Conservation (phyloP, 2,329 filamentous ascomycete genomes). For the Colletotrichum sp. region DNA sequence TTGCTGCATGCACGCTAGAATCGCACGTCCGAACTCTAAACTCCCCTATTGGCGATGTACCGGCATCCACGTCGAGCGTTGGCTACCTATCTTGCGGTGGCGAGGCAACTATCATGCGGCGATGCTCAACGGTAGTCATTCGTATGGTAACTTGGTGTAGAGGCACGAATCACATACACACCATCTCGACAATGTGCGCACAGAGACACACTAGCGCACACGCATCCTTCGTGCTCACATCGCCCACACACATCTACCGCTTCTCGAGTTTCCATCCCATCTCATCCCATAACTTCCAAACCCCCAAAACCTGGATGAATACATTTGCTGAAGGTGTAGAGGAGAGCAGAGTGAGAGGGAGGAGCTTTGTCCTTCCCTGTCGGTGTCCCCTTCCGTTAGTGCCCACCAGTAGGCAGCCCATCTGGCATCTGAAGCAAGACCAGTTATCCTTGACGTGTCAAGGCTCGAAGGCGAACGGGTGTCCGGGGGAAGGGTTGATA, state of each 20-base stretch:
- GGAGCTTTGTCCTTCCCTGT: neutral
- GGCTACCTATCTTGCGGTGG: neutral
- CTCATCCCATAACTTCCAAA: neutral
- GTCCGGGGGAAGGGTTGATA: slow-evolving; percentile 1
- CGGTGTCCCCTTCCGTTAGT: neutral
- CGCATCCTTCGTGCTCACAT: neutral
- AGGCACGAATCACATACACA: neutral
- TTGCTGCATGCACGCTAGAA: neutral
- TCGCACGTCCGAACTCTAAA: neutral
- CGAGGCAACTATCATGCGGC: neutral
- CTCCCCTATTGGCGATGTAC: neutral
- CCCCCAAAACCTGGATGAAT: neutral
- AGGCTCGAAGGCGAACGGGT: slow-evolving; percentile 1
- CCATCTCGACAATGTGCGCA: neutral
- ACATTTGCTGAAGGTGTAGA: neutral
- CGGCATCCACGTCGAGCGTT: neutral
- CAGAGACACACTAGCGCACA: neutral
- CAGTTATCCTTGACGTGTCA: slow-evolving; percentile 14
- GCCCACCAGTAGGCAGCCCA: neutral
- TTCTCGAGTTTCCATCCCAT: neutral
- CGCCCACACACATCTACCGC: neutral
- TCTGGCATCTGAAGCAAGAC: neutral
- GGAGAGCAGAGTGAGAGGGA: neutral
- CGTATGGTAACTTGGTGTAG: neutral
- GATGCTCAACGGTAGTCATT: neutral